phyloP scores from a whole-genome alignment of 768 basidiomycete species.

The Panaeolus papilionaceus region DNA sequence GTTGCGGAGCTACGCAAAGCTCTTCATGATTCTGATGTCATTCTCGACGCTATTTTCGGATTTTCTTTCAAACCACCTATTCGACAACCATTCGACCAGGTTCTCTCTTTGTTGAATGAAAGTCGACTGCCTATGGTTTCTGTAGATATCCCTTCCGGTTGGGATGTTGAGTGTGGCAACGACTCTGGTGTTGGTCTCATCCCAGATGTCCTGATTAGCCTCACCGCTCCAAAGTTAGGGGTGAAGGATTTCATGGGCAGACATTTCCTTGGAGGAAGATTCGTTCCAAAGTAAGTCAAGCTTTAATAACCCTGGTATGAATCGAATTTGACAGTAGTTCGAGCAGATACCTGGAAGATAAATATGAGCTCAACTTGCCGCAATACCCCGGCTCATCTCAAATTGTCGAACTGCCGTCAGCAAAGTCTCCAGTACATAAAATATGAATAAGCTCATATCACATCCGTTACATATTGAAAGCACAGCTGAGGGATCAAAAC shows the following conservation, averaged over 20 bases:
- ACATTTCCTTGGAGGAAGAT: conserved; percentile 95
- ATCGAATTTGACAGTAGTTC: neutral
- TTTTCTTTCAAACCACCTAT: conserved; percentile 96
- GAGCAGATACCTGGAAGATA: conserved; percentile 70
- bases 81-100: conserved; percentile 84
- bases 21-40: conserved; percentile 71
- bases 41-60: conserved; percentile 96
- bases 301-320: neutral
- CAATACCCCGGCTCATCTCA: conserved; percentile 80
- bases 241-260: conserved; percentile 76
- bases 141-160: conserved; percentile 96
- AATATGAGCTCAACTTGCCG: conserved; percentile 81
- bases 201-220: conserved; percentile 83
- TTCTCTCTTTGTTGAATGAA: conserved; percentile 67
- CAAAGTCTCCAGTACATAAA: conserved; percentile 19
- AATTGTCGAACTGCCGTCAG: conserved; percentile 76
- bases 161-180: conserved; percentile 89
- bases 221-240: conserved; percentile 95
- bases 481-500: no score
- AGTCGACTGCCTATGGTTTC: conserved; percentile 85
- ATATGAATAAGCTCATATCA: neutral
- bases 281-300: conserved; percentile 78
- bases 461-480: neutral
- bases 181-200: conserved; percentile 60
- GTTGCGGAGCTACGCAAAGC: conserved; percentile 52